Evolutionary conservation across 345 rosid genomes (phyloP), one percentile per base, ranked within the genome.

Genomic region (Geranium rotundifolium): DNA sequence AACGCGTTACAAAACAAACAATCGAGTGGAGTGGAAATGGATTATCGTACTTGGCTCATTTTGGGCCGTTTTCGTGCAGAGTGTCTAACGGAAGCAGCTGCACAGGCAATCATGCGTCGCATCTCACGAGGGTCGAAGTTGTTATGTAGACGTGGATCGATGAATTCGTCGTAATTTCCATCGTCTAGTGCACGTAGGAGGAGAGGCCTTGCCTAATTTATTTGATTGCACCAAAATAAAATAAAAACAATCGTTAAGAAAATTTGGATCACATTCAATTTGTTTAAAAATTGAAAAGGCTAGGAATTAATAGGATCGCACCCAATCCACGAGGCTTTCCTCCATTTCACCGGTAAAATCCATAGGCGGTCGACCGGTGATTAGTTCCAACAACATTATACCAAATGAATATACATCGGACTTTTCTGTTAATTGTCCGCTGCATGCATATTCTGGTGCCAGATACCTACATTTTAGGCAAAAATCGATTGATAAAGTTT

Each of bases 381-480:
- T 82, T 0, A 91, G 83, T 72, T 91, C 98, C 72, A 91, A 75
- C 2, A 89, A 80, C 91, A 91, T 76, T 15, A 92, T 88, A 50
- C 95, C 98, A 57, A 79, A 84, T 19, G 96, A 23, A 23, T 23
- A 23, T 23, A 23, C 27, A 23, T 23, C 27, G 27, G 27, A 23
- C 27, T 23, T 23, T 39, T 92, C 96, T 0, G 96, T 87, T 37
- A 92, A 71, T 73, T 87, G 89, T 31, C 95, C 96, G 9, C 93
- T 92, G 57, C 95, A 81, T 62, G 96, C 96, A 64, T 92, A 92
- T 76, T 92, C 98, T 17, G 98, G 96, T 72, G 98, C 95, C 70
- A 92, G 73, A 72, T 89, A 91, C 73, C 98, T 89, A 68, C 39
- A 71, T 54, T 14, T 19, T 30, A 23, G 5, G n/a, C 12, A 0